Evolutionary conservation across 192 early-diverging fungal genomes (phyloP).

Genomic region (Coemansia reversa): DNA sequence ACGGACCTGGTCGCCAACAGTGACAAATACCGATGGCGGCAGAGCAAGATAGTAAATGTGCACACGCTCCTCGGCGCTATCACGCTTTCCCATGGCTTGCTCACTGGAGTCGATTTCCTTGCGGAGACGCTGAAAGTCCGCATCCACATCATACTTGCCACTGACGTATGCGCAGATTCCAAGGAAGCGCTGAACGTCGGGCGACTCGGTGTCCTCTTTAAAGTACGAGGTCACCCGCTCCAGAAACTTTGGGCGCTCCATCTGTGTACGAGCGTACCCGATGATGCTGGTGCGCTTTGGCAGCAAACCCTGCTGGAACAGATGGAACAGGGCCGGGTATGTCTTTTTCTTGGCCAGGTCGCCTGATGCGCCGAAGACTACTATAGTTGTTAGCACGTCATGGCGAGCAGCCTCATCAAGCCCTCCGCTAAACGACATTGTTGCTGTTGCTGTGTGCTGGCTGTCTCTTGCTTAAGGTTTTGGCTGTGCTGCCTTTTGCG

Average conservation of each 20-base stretch:
- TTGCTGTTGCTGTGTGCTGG: neutral
- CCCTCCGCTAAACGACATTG: conserved; percentile 50
- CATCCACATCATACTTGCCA: conserved; percentile 82
- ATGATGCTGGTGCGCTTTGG: conserved; percentile 75
- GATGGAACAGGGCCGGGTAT: conserved; percentile 92
- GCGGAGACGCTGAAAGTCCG: conserved; percentile 69
- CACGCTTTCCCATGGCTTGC: conserved; percentile 31
- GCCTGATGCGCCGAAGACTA: conserved; percentile 87
- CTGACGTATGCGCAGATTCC: conserved; percentile 71
- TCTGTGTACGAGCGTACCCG: conserved; percentile 87
- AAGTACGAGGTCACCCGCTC: conserved; percentile 68
- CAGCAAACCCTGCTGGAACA: conserved; percentile 82
- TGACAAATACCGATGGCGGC: conserved; percentile 92
- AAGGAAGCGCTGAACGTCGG: conserved; percentile 63
- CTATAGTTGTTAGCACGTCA: conserved; percentile 55
- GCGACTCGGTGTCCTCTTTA: conserved; percentile 28
- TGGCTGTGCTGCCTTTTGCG: neutral
- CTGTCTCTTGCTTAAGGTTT: neutral
- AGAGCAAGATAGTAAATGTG: conserved; percentile 95
- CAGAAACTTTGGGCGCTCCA: conserved; percentile 68
- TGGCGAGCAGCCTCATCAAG: conserved; percentile 50
- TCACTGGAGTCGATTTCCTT: conserved; percentile 65
- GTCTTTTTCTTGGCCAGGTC: conserved; percentile 99
- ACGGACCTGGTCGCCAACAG: conserved; percentile 74
- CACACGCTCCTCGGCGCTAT: conserved; percentile 55